Evolutionary conservation across 2,329 filamentous ascomycete species (phyloP), one percentile per base, ranked within the genome.

Genomic region (Nemania sp.): DNA sequence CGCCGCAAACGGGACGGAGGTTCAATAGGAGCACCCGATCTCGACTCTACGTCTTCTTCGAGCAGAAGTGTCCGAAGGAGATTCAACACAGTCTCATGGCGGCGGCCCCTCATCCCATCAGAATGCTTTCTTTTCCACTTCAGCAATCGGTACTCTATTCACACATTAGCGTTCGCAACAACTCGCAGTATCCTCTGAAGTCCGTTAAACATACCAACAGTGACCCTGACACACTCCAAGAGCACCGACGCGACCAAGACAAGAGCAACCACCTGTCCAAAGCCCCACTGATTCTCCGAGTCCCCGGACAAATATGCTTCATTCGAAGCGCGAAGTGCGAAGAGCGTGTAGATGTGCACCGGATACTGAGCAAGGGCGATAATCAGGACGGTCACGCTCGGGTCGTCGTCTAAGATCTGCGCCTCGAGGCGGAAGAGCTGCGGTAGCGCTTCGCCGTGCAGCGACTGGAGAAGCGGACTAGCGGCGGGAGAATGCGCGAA

Each of bases 221-320:
- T 41, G 19, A 26, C 24, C 17, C 24, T 17, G 33, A 33, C n/a
- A 30, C 24, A 41, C 28, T 49, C 46, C 26, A 33, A 6, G 17
- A 49, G 17, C n/a, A 41, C 34, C 6, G 24, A 33, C n/a, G 19
- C 19, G 7, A 41, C 24, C 26, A 49, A 24, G 17, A 49, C 37
- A 20, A 49, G 17, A 24, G 36, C 34, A 24, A 41, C 26, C 14
- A 34, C 22, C 33, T 33, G 36, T 31, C 46, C 36, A 11, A 49
- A 41, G 2, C 24, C 46, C 36, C 46, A 49, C 26, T 23, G 3
- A 12, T 41, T 49, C 17, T 41, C 46, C 14, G 46, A 41, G 24
- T 49, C 36, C 12, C 36, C 36, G 17, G 26, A 49, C n/a, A 49
- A 20, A 14, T 31, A 49, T 6, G 26, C 17, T 17, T 49, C 36